phyloP scores from a whole-genome alignment of 1,139 yeast species.

The Magnusiomyces suaveolens region DNA sequence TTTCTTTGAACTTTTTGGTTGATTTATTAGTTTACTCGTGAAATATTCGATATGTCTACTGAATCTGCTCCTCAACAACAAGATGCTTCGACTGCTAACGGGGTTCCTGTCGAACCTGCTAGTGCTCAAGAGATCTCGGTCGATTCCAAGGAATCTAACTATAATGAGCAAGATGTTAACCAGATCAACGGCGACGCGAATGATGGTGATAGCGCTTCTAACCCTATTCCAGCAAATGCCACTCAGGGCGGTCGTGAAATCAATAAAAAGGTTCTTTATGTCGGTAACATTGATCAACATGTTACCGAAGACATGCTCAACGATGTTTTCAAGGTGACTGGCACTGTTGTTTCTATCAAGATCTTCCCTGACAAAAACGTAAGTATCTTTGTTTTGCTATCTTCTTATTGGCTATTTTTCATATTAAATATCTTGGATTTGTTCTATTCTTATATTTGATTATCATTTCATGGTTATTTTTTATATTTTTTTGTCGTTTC shows the following conservation, averaged over 20 bases:
- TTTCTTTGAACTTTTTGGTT: no score
- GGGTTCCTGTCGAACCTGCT: not conserved
- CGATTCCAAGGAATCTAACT: not conserved
- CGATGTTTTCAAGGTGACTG: constrained; percentile 55
- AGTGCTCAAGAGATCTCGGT: not conserved
- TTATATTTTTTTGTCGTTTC: no score
- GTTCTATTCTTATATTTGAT: no score
- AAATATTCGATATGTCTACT: not conserved
- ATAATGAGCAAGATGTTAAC: not conserved
- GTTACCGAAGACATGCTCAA: constrained; percentile 54
- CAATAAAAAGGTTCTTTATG: constrained; percentile 62
- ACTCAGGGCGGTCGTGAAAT: constrained; percentile 74
- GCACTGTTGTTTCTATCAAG: constrained; percentile 40
- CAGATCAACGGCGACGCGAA: not conserved
- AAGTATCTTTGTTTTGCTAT: no score
- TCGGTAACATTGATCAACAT: constrained; percentile 60
- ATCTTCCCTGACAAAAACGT: constrained; percentile 61
- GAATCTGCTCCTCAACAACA: not conserved
- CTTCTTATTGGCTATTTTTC: no score
- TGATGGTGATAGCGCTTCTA: not conserved
- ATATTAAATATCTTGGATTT: no score
- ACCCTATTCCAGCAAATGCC: constrained; percentile 51
- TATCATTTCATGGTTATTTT: no score
- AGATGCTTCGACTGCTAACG: not conserved
- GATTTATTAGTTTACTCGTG: no score